Evolutionary conservation across 2,329 filamentous ascomycete species (phyloP).

Genomic region (Cadophora malorum): DNA sequence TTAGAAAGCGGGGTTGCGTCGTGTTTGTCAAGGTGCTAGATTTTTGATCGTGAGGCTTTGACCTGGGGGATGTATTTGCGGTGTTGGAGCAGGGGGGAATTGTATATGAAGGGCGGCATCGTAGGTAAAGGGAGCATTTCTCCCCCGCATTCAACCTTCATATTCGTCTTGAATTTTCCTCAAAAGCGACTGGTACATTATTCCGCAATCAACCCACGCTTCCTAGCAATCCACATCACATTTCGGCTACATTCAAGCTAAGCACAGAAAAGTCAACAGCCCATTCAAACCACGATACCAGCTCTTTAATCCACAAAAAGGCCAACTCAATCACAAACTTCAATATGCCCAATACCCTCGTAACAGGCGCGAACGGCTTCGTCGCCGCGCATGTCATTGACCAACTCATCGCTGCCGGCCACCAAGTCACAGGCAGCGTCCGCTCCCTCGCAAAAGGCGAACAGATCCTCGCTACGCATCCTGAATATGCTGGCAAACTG

Average conservation of each 20-base stretch:
- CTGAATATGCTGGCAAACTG: conserved; percentile 42
- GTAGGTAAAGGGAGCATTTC: neutral
- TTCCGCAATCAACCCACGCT: neutral
- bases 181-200: neutral
- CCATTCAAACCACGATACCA: neutral
- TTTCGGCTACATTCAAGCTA: neutral
- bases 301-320: neutral
- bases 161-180: neutral
- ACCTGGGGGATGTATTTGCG: neutral
- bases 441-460: conserved; percentile 37
- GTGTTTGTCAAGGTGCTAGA: neutral
- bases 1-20: conserved; percentile 4
- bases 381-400: conserved; percentile 42
- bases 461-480: conserved; percentile 40
- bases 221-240: neutral
- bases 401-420: conserved; percentile 37
- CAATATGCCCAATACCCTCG: conserved; percentile 43
- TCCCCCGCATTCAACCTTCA: neutral
- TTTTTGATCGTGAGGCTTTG: neutral
- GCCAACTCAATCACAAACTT: neutral
- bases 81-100: neutral
- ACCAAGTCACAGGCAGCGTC: conserved; percentile 41
- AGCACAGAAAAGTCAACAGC: neutral
- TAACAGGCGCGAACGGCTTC: conserved; percentile 45
- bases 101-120: neutral